These are phyloP conservation scores for Saitozyma podzolica DNA, from an alignment of 768 basidiomycete species.

Conservation along the genomic window DNA sequence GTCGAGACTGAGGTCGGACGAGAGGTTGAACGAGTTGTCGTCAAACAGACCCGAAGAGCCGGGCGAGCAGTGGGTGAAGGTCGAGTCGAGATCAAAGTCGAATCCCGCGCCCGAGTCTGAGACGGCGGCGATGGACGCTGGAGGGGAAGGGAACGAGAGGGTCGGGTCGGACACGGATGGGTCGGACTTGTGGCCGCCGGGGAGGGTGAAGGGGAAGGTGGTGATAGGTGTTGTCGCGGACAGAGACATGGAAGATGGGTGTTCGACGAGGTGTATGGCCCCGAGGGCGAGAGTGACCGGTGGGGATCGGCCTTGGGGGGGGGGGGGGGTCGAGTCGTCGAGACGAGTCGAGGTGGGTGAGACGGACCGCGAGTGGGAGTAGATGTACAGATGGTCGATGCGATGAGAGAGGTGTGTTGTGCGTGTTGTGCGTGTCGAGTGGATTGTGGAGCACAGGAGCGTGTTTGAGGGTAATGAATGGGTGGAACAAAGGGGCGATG, in stretches of 20 bases:
- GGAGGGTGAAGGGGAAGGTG: conserved; percentile 8
- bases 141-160: conserved; percentile 17
- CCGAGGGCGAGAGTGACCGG: not conserved
- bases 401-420: too few species aligned
- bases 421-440: too few species aligned
- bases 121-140: conserved; percentile 6
- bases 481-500: not conserved
- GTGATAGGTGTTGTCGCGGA: not conserved
- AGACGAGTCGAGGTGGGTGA: not conserved
- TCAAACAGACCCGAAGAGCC: conserved; percentile 9
- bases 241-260: conserved; percentile 1
- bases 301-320: not conserved
- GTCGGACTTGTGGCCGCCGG: conserved; percentile 1
- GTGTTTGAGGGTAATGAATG: too few species aligned
- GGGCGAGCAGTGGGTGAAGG: conserved; percentile 21
- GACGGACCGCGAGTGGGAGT: not conserved
- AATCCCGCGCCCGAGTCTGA: conserved; percentile 12
- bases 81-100: conserved; percentile 20
- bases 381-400: conserved; percentile 3
- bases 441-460: too few species aligned
- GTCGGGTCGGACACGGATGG: not conserved
- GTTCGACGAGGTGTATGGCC: not conserved
- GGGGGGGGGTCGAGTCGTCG: not conserved
- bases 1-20: conserved; percentile 3
- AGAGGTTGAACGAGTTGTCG: conserved; percentile 1